phyloP scores from a whole-genome alignment of 768 basidiomycete genomes.

The Amanita jacksonii region DNA sequence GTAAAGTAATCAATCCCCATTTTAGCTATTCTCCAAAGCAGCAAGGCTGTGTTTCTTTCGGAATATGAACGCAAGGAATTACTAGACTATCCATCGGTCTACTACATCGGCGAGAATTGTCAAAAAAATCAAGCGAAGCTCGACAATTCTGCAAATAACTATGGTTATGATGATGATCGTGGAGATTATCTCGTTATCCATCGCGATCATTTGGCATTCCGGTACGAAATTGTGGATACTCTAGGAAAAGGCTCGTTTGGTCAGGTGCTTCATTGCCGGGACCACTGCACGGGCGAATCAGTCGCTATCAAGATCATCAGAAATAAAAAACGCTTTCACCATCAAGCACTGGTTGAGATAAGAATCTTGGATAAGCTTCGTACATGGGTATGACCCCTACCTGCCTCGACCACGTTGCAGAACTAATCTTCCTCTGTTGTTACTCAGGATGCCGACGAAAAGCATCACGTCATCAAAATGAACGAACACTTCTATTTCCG shows the following conservation, averaged over 20 bases:
- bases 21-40: conserved; percentile 56
- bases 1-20: conserved; percentile 8
- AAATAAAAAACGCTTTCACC: conserved; percentile 98
- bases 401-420: not conserved
- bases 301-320: conserved; percentile 99
- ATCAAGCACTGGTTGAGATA: conserved; percentile 97
- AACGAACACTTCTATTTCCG: conserved; percentile 98
- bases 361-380: conserved; percentile 94
- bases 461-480: conserved; percentile 97
- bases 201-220: conserved; percentile 90
- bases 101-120: conserved; percentile 70
- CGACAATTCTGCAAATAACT: conserved; percentile 73
- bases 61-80: conserved; percentile 89
- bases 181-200: conserved; percentile 91
- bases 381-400: conserved; percentile 74
- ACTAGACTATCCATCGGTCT: conserved; percentile 76
- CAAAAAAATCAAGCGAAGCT: conserved; percentile 76
- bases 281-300: conserved; percentile 91
- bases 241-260: conserved; percentile 98
- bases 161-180: conserved; percentile 95
- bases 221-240: conserved; percentile 90
- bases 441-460: conserved; percentile 85
- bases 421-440: conserved; percentile 5
- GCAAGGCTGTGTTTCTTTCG: conserved; percentile 64
- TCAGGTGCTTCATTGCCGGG: conserved; percentile 91